These are phyloP conservation scores for Mucor irregularis DNA, from an alignment of 371 early-diverging fungal species.

Conservation along the genomic window DNA sequence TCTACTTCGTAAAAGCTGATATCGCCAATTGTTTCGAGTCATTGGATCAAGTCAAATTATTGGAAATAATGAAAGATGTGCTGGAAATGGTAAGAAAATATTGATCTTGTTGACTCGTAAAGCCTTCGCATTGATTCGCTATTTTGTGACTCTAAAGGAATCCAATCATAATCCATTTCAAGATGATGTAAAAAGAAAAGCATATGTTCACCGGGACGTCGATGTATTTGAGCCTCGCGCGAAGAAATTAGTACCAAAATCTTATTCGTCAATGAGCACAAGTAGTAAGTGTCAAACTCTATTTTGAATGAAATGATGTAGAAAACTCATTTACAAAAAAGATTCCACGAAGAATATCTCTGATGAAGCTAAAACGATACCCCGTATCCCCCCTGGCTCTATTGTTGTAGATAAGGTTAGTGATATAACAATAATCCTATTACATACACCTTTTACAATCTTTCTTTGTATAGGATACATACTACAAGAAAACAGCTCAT, in stretches of 20 bases:
- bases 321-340: not conserved
- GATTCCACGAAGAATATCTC: not conserved
- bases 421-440: not conserved
- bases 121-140: no score
- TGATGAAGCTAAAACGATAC: not conserved
- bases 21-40: constrained; percentile 78
- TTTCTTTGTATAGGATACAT: not conserved
- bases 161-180: not conserved
- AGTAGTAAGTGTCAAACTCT: no score
- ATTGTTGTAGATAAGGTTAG: constrained; percentile 12
- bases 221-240: not conserved
- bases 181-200: not conserved
- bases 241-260: no score
- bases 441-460: not conserved
- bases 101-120: not conserved
- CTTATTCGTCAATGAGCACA: no score
- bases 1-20: constrained; percentile 85
- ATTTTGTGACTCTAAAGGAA: no score
- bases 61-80: constrained; percentile 55
- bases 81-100: not conserved
- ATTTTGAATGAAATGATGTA: no score
- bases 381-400: not conserved
- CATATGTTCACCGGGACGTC: not conserved
- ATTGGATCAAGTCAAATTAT: constrained; percentile 68
- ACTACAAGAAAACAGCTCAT: not conserved